These are phyloP conservation scores for Sindora glabra DNA, from an alignment of 306 rosid genomes.

Conservation along the genomic window DNA sequence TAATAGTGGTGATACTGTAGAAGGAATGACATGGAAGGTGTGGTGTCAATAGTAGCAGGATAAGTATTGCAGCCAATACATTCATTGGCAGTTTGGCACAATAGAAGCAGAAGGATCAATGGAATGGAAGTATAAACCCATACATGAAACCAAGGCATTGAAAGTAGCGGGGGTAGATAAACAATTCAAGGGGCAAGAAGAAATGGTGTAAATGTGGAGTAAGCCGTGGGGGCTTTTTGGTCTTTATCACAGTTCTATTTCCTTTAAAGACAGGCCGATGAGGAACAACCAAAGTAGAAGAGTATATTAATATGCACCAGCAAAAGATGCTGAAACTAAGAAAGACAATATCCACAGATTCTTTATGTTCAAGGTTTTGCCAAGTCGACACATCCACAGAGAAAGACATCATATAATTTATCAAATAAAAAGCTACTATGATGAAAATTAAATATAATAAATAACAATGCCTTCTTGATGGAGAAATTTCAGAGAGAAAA, in stretches of 20 bases:
- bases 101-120: background rate
- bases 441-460: background rate
- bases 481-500: too few species aligned
- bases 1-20: background rate
- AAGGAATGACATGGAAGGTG: background rate
- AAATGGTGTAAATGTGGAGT: background rate
- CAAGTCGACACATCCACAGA: too few species aligned
- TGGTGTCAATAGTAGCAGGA: background rate
- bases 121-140: too few species aligned
- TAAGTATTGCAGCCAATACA: background rate
- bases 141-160: too few species aligned
- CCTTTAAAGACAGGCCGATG: background rate
- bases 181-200: background rate
- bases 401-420: background rate
- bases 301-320: background rate
- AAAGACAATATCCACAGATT: too few species aligned
- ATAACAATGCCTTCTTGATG: background rate
- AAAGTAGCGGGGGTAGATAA: background rate
- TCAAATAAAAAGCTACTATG: background rate
- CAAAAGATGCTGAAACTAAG: too few species aligned
- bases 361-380: too few species aligned
- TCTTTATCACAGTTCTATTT: background rate
- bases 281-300: background rate
- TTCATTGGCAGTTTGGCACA: background rate
- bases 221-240: background rate